Conservation (phyloP, 2,329 filamentous ascomycete genomes). For the Colletotrichum cereale region DNA sequence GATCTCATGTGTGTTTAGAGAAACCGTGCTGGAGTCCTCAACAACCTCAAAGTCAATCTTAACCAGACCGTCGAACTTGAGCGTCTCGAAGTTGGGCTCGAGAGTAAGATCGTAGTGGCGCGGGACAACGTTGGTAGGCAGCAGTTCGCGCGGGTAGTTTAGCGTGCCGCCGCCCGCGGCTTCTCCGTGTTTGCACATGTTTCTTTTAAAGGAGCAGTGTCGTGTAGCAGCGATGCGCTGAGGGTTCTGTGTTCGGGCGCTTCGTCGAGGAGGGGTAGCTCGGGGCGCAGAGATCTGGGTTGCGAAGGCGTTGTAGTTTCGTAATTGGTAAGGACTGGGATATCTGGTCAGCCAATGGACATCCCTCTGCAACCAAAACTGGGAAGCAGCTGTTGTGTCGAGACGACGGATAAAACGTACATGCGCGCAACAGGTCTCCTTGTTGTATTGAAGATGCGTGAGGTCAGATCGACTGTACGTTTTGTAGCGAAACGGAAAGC, state of each 20-base stretch:
- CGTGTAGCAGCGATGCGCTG: conserved; percentile 34
- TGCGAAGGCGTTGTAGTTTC: conserved; percentile 22
- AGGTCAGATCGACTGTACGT: conserved; percentile 30
- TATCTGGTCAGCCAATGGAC: background rate
- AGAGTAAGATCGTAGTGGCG: conserved; percentile 90
- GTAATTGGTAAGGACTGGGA: conserved; percentile 24
- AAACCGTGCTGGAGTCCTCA: conserved; percentile 86
- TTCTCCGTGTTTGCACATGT: conserved; percentile 41
- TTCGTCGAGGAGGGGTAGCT: conserved; percentile 32
- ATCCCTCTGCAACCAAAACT: background rate
- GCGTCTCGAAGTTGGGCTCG: conserved; percentile 89
- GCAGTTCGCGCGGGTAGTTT: conserved; percentile 75
- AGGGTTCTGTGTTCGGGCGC: conserved; percentile 31
- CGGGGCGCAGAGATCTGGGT: conserved; percentile 17
- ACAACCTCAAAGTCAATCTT: conserved; percentile 88
- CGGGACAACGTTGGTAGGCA: conserved; percentile 94
- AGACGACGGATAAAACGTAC: conserved; percentile 4
- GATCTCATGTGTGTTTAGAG: conserved; percentile 89
- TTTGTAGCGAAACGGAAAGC: conserved; percentile 33
- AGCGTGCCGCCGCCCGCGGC: conserved; percentile 33
- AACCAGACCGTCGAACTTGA: conserved; percentile 88
- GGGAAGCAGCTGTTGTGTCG: background rate
- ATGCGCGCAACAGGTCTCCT: conserved; percentile 29
- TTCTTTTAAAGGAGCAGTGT: conserved; percentile 40
- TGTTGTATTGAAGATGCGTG: conserved; percentile 29